Base-by-base conservation (phyloP, 768 basidiomycete genomes). In the Pholiota microspora region DNA sequence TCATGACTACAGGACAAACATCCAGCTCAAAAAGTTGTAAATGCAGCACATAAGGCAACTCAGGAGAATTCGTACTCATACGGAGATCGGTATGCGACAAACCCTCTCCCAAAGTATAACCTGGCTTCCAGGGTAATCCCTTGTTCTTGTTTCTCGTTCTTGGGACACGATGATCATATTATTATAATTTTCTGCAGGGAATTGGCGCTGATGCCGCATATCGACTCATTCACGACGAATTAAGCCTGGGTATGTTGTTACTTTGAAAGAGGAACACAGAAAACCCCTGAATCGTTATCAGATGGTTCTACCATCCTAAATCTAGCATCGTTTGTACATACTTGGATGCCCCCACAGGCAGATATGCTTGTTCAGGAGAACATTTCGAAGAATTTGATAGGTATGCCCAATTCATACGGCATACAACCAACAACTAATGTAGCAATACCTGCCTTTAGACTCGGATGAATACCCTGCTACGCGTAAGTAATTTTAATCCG, bases 381-480 rank as follows among this genome's bases (percentile, higher is more conserved):
- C 61, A 73, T 85, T 53, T 74, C 73, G 59, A 87, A 87, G 61
- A 89, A 88, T 66, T 68, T 86, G 15, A 84, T 86, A 23, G 79
- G 77, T 71, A 4, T 28, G 18, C 51, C 44, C 18, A 15, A 2
- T 10, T 8, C 16, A 9, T 28, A 58, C n/a, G n/a, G n/a, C n/a
- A n/a, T n/a, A n/a, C n/a, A 21, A 52, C 51, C 23, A 38, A 27
- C 27, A 23, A 15, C 16, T 35, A 25, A 31, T 31, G 7, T 12
- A 31, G 12, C 29, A 31, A 31, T 12, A 12, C 29, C 7, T 31
- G 12, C 29, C 12, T 31, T 32, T 52, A 73, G 73, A 75, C 58
- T 58, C 67, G 18, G 86, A 87, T 65, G 86, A 88, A 65, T 88
- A 89, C 67, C 85, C 85, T 10, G 78, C 80, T 4, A 81, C 82